Percentiles rank a stretch among this genome's conserved stretches.
These are phyloP conservation scores for Chlorociboria aeruginascens DNA, from an alignment of 495 filamentous ascomycete genomes.

Conservation along the genomic window DNA sequence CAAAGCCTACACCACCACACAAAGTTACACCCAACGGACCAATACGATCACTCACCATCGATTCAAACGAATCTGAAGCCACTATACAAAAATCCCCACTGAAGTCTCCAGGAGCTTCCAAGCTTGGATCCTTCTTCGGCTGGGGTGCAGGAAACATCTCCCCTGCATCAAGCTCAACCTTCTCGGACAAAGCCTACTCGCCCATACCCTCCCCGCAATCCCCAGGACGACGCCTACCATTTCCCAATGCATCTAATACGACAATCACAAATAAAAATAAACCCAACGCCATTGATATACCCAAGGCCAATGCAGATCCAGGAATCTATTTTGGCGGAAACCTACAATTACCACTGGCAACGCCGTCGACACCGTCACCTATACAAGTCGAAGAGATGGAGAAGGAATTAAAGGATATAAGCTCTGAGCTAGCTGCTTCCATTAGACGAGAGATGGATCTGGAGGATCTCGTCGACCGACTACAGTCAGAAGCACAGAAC, in stretches of 20 bases:
- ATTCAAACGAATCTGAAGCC: constrained; percentile 20
- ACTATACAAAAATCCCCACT: constrained; percentile 39
- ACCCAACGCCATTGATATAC: constrained; percentile 25
- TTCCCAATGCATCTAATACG: constrained; percentile 22
- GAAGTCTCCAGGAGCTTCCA: constrained; percentile 37
- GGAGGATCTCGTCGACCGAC: constrained; percentile 80
- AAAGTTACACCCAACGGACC: constrained; percentile 26
- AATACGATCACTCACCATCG: constrained; percentile 12
- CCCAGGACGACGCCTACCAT: constrained; percentile 16
- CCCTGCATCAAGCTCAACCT: constrained; percentile 32
- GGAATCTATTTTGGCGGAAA: constrained; percentile 33
- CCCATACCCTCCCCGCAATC: constrained; percentile 36
- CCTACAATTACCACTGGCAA: constrained; percentile 29
- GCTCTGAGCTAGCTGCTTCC: constrained; percentile 79
- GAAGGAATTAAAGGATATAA: constrained; percentile 85
- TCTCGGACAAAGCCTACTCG: constrained; percentile 37
- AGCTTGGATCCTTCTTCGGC: constrained; percentile 39
- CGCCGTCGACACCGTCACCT: constrained; percentile 18
- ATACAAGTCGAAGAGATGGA: constrained; percentile 64
- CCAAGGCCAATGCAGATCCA: constrained; percentile 24
- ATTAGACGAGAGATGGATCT: constrained; percentile 94
- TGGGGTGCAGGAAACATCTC: constrained; percentile 26
- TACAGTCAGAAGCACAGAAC: constrained; percentile 62
- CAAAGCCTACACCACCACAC: constrained; percentile 37
- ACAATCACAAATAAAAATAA: constrained; percentile 18